Base-by-base conservation (phyloP, 192 early-diverging fungal genomes). In the Pilaira anomala region DNA sequence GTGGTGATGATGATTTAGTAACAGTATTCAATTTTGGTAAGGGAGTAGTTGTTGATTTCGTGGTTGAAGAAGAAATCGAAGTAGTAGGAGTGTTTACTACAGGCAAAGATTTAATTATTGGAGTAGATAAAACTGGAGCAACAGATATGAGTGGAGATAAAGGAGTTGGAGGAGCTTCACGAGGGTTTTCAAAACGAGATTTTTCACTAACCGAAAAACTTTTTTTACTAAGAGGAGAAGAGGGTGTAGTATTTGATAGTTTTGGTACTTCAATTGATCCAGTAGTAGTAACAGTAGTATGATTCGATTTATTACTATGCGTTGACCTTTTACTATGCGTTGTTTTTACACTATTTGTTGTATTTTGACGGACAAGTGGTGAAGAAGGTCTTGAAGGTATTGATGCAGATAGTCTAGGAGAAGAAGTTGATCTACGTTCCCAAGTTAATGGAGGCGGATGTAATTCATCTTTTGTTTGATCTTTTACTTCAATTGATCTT, bases 401-500 rank as follows among this genome's bases (percentile, higher is more conserved):
- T 3, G 42, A 22, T 16, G 59, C 28, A 7, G 67, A 69, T 19
- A 69, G 7, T 29, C 60, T 52, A 16, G 60, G 60, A 29, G 51
- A 40, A 33, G 67, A 48, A 21, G 60, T 48, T 13, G 67, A 62
- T 3, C 67, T 60, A 5, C 67, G 67, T 40, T 69, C 54, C 67
- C 67, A 69, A 19, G 59, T 30, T 42, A 36, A 51, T 5, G 36
- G 36, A 9, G 50, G 30, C 7, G 60, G 51, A 14, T 16, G 19
- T 11, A 25, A 24, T 2, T 50, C 66, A 19, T 45, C 67, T 14
- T 41, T 28, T 26, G 48, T 61, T 30, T 59, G 69, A 42, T 72
- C 64, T 13, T 79, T 72, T 14, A 84, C 72, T 52, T 84, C 83
- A 53, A 84, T 84, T 0, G 83, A 80, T n/a, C 69, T 73, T 22